Percentiles rank a stretch among this genome's conserved stretches.
Evolutionary conservation across 1,284 basidiomycete genomes (phyloP).

Genomic region (Sanguinoderma infundibulare): DNA sequence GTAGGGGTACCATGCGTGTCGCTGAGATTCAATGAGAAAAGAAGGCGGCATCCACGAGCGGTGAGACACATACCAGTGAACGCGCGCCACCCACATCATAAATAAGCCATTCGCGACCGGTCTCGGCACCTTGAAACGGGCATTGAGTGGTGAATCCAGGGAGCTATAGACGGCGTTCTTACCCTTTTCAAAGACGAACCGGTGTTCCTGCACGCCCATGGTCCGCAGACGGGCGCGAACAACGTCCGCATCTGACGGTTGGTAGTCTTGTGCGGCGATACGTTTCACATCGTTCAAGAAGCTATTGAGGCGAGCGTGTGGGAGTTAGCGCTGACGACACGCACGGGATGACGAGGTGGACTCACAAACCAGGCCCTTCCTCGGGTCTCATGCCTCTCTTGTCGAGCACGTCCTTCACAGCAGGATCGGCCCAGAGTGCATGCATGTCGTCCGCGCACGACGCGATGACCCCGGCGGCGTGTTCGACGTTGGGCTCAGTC

Average conservation of each 20-base stretch:
- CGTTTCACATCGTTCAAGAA: constrained; percentile 68
- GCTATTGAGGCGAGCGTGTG: constrained; percentile 24
- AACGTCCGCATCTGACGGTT: constrained; percentile 72
- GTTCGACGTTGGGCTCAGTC: constrained; percentile 38
- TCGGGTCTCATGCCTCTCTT: constrained; percentile 57
- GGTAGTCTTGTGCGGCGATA: constrained; percentile 59
- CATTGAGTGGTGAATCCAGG: constrained; percentile 3
- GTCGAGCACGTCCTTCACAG: constrained; percentile 57
- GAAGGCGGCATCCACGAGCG: neutral
- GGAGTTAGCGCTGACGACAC: constrained; percentile 22
- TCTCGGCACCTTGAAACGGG: constrained; percentile 19
- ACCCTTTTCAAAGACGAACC: constrained; percentile 36
- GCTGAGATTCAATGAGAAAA: constrained; percentile 22
- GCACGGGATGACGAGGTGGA: constrained; percentile 20
- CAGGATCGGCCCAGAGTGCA: constrained; percentile 64
- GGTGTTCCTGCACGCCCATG: constrained; percentile 42
- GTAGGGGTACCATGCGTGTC: constrained; percentile 36
- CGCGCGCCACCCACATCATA: constrained; percentile 43
- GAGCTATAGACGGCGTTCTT: neutral
- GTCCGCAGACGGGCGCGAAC: constrained; percentile 65
- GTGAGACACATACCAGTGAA: constrained; percentile 26
- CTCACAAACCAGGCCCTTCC: constrained; percentile 75
- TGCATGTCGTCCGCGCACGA: constrained; percentile 66
- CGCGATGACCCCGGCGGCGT: constrained; percentile 53
- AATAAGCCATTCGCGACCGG: constrained; percentile 38